phyloP scores from a whole-genome alignment of 164 flowering plant species.

The Kingdonia uniflora region DNA sequence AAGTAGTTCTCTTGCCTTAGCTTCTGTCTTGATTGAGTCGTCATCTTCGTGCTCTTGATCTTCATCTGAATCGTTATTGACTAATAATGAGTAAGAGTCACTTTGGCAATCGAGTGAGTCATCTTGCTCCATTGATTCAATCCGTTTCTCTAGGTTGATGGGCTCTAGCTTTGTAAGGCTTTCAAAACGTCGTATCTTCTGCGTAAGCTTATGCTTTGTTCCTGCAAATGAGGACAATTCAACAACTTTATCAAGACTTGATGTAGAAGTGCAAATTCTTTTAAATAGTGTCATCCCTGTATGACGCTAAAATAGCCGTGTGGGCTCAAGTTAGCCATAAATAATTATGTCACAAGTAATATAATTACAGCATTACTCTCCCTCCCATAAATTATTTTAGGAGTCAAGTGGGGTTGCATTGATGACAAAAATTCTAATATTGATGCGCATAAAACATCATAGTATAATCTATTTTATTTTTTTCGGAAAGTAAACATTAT shows the following conservation, averaged over 20 bases:
- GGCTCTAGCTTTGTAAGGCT: slow-evolving; percentile 38
- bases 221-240: too few species aligned
- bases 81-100: slow-evolving; percentile 10
- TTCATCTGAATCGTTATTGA: slow-evolving; percentile 5
- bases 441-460: too few species aligned
- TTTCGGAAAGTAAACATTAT: not conserved
- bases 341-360: not conserved
- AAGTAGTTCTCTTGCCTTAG: slow-evolving; percentile 24
- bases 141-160: slow-evolving; percentile 32
- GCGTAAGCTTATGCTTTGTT: slow-evolving; percentile 29
- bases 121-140: slow-evolving; percentile 21
- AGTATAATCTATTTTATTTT: too few species aligned
- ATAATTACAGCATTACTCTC: too few species aligned
- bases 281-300: too few species aligned
- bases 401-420: too few species aligned
- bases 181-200: slow-evolving; percentile 35
- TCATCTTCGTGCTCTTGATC: slow-evolving; percentile 10
- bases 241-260: too few species aligned
- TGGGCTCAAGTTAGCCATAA: too few species aligned
- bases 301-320: too few species aligned
- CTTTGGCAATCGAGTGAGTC: slow-evolving; percentile 12
- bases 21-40: slow-evolving; percentile 6
- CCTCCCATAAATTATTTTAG: too few species aligned
- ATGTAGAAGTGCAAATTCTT: too few species aligned
- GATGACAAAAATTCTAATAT: too few species aligned